These are phyloP conservation scores for Wickerhamiella hasegawae DNA, from an alignment of 805 yeast species.

Conservation along the genomic window DNA sequence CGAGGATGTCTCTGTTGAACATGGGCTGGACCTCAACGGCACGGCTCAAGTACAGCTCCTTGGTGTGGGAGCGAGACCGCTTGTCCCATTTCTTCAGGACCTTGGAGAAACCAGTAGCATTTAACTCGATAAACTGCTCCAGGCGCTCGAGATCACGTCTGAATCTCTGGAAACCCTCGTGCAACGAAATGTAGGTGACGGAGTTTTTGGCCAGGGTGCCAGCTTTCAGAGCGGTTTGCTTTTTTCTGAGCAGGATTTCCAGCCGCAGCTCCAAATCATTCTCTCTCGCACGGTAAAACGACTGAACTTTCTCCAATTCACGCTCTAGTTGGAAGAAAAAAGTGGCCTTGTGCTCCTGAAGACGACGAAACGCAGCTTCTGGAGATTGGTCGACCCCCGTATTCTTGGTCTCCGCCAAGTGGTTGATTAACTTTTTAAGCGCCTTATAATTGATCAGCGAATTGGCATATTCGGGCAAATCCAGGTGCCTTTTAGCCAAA, in stretches of 20 bases:
- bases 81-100: constrained; percentile 97
- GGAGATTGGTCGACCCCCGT: constrained; percentile 24
- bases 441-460: constrained; percentile 92
- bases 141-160: constrained; percentile 76
- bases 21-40: constrained; percentile 96
- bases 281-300: constrained; percentile 83
- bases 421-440: constrained; percentile 78
- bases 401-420: constrained; percentile 28
- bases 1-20: constrained; percentile 76
- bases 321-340: constrained; percentile 80
- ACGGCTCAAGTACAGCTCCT: constrained; percentile 76
- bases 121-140: constrained; percentile 86
- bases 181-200: constrained; percentile 63
- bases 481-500: constrained; percentile 84
- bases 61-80: constrained; percentile 84
- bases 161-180: constrained; percentile 78
- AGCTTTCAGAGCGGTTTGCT: constrained; percentile 30
- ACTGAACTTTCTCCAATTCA: constrained; percentile 87
- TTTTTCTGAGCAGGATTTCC: constrained; percentile 61
- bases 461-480: constrained; percentile 86
- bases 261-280: constrained; percentile 67
- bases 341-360: constrained; percentile 83
- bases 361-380: constrained; percentile 30
- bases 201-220: constrained; percentile 41
- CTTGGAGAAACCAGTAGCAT: constrained; percentile 90